Evolutionary conservation across 176 grass and related monocot species (phyloP), one percentile per base, ranked within the genome.

Genomic region (Juncus inflexus): DNA sequence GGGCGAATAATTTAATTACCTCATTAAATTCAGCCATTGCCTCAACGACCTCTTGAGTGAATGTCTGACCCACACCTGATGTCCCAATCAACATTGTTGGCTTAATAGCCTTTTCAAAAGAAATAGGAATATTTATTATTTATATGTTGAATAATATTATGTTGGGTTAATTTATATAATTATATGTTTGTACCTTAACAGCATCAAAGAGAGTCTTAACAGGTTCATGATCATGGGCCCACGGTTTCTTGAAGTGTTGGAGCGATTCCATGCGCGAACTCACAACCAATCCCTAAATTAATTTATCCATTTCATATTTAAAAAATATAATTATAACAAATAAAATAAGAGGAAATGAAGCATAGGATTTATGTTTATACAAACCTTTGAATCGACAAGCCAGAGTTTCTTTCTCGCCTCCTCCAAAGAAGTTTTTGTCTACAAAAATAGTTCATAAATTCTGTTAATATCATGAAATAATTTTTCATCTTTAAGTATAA

Each of bases 201-300:
- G 82, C 84, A 73, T 86, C 87, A 47, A 97, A 81, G 74, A 97
- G 87, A 41, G 77, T 89, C 55, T 42, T 42, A 1, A 91, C 58
- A 62, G 67, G 80, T 62, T 83, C 74, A 63, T 91, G 92, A 11
- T 97, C 82, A 79, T 97, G 92, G 7, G 92, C 92, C 92, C 92
- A 91, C 55, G 92, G 87, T 81, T 97, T 83, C 85, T 97, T 97
- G 74, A 97, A 97, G 67, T 89, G 92, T 82, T 97, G 87, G 79
- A 97, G 92, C 16, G 92, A 84, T 41, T 86, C 82, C 74, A 83
- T 77, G 65, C 92, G 82, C n/a, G 87, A 62, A 65, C 52, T 79
- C 54, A 91, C 82, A 35, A 97, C 87, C 72, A 97, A 79, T 9
- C 92, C 92, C 92, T 97, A 77, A 16, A 2, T 79, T 67, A 55